Evolutionary conservation across 805 yeast species (phyloP), one percentile per base, ranked within the genome.

Genomic region (Candida pseudoglaebosa): DNA sequence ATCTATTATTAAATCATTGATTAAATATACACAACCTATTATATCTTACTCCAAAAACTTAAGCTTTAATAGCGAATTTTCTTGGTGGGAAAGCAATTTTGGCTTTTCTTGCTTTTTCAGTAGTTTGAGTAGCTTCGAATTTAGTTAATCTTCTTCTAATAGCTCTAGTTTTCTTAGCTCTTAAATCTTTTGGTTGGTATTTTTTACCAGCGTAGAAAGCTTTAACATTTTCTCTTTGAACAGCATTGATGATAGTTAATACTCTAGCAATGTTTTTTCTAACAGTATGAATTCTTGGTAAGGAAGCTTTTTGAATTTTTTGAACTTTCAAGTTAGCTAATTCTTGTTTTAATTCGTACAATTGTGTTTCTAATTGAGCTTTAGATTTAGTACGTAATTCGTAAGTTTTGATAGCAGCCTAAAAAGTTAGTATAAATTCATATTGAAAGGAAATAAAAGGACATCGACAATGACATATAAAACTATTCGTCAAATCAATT

Each of bases 161-260:
- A 73, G 99, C 98, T 84, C 98, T 91, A 75, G 99, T 93, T 85
- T 93, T 87, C 91, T 93, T 93, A 62, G 89, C 95, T 80, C 98
- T 91, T 77, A 93, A 82, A 72, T 90, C 97, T 80, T 91, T 90
- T 80, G 99, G 98, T 72, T 80, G 78, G 83, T 81, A 85, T 77
- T 88, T 90, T 83, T 86, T 84, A 71, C 89, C 93, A 57, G 80
- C 80, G 91, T 90, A 90, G 80, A 86, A 84, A 67, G 84, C 93
- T 75, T 87, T 87, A 69, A 88, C 96, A 60, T 83, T 81, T 57
- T 84, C 89, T 78, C 99, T 89, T 77, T 89, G 96, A 79, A 84
- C 87, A 64, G 83, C 81, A 90, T 86, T 90, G 78, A 91, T 88
- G 77, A 91, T 77, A 57, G 99, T 93, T 74, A 93, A 84, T 62